Base-by-base conservation (phyloP, 192 early-diverging fungal genomes). In the Coemansia brasiliensis region DNA sequence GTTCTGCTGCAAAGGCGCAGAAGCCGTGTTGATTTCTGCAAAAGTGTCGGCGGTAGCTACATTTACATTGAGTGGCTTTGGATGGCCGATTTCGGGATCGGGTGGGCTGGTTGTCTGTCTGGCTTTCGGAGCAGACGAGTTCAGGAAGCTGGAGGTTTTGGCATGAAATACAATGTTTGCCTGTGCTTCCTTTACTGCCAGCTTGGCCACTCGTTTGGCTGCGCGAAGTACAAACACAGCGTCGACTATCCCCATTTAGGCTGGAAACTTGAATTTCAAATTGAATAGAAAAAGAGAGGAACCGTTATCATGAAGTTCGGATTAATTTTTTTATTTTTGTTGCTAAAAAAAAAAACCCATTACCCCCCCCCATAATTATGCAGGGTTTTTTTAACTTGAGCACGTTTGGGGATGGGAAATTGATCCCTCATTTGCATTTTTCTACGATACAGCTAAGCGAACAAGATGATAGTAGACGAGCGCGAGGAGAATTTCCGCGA, bases 401-500 rank as follows among this genome's bases (percentile, higher is more conserved):
- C 3, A 35, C 6, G 10, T 1, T 35, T 5, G 32, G 32, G 32
- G 27, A 10, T 35, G 32, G 32, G 32, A 7, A 7, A 35, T 5
- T 35, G 32, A 35, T 35, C 32, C 7, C 6, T 35, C 6, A 7
- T 35, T n/a, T n/a, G n/a, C n/a, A n/a, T n/a, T n/a, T 5, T 5
- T 35, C 17, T 42, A 18, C 18, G n/a, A n/a, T 49, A 4, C 6
- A 21, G 24, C 13, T 29, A 9, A n/a, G 13, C 13, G 17, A 52
- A 18, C 20, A 27, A 13, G 16, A 67, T 67, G 64, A 38, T 39
- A 11, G 26, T 41, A 11, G 60, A 67, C 45, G 74, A 77, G 42
- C 68, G 74, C n/a, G 74, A 58, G 6, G 74, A 77, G 39, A 65
- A 57, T 38, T 63, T 77, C 29, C 68, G 74, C 21, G 74, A 77